A percentile compares a stretch with the other conserved stretches of the same genome.
Evolutionary conservation across 1,284 basidiomycete species (phyloP).

Genomic region (Rhizoctonia solani): DNA sequence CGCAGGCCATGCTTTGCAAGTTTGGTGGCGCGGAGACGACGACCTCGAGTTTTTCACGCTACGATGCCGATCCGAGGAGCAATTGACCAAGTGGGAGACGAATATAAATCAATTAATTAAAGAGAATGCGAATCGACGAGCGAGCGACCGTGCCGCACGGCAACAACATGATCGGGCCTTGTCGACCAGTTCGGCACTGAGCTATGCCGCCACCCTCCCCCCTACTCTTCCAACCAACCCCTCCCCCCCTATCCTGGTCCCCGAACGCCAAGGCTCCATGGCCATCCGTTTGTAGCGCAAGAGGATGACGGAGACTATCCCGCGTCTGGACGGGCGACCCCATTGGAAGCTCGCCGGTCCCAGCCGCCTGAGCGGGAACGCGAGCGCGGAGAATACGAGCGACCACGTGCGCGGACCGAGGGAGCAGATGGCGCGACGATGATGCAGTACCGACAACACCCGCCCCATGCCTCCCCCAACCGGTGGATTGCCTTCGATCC

Average conservation of each 20-base stretch:
- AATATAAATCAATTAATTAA: slow-evolving; percentile 87
- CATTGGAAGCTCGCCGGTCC: slow-evolving; percentile 60
- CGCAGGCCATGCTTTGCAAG: slow-evolving; percentile 59
- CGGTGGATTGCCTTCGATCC: slow-evolving; percentile 37
- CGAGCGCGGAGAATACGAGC: slow-evolving; percentile 51
- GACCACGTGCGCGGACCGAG: slow-evolving; percentile 72
- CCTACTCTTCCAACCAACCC: slow-evolving; percentile 31
- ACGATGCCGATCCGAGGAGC: slow-evolving; percentile 90
- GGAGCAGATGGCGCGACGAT: slow-evolving; percentile 67
- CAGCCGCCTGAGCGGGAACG: slow-evolving; percentile 58
- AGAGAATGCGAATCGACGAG: slow-evolving; percentile 35
- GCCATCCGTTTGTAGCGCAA: slow-evolving; percentile 51
- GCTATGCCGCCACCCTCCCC: slow-evolving; percentile 35
- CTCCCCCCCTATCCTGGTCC: slow-evolving; percentile 15
- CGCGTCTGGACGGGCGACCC: slow-evolving; percentile 66
- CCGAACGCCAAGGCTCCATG: slow-evolving; percentile 57
- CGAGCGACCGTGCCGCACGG: slow-evolving; percentile 38
- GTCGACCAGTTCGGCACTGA: slow-evolving; percentile 29
- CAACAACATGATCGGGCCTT: slow-evolving; percentile 31
- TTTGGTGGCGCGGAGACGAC: slow-evolving; percentile 94
- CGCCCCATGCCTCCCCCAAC: slow-evolving; percentile 40
- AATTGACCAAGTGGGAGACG: slow-evolving; percentile 89
- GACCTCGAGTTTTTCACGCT: slow-evolving; percentile 93
- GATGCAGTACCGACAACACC: slow-evolving; percentile 60
- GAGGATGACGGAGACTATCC: slow-evolving; percentile 57